Evolutionary conservation across 106 monocot genomes (phyloP).

Genomic region (Ottelia alismoides): DNA sequence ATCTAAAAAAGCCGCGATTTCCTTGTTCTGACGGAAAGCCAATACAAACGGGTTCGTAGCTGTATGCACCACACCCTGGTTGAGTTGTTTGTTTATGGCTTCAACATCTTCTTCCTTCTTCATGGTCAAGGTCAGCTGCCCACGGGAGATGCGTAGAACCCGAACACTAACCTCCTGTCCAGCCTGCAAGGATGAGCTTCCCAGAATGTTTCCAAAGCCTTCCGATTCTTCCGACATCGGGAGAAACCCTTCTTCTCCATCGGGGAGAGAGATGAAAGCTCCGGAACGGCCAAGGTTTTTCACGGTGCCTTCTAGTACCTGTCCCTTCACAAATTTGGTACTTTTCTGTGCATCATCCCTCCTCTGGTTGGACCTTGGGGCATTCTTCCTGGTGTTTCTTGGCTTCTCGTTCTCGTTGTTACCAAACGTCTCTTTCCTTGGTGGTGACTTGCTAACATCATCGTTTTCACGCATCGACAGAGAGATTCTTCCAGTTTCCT

Average conservation of each 20-base stretch:
- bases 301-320: constrained; percentile 53
- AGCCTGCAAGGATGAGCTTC: constrained; percentile 49
- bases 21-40: constrained; percentile 78
- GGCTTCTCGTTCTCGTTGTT: constrained; percentile 36
- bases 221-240: constrained; percentile 72
- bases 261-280: constrained; percentile 58
- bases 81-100: constrained; percentile 44
- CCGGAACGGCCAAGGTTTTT: constrained; percentile 67
- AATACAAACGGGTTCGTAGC: constrained; percentile 68
- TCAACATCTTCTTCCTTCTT: constrained; percentile 79
- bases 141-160: constrained; percentile 64
- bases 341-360: constrained; percentile 26
- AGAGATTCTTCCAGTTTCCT: constrained; percentile 69
- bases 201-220: constrained; percentile 42
- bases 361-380: constrained; percentile 25
- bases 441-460: constrained; percentile 27
- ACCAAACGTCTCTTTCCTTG: constrained; percentile 23
- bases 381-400: constrained; percentile 33
- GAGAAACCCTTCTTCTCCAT: constrained; percentile 91
- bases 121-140: constrained; percentile 77
- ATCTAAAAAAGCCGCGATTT: constrained; percentile 61
- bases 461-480: constrained; percentile 69
- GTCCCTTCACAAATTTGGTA: constrained; percentile 45
- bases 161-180: constrained; percentile 63
- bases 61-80: constrained; percentile 42